Percentiles rank a stretch among this genome's conserved stretches.
Evolutionary conservation across 768 basidiomycete genomes (phyloP).

Genomic region (Auricularia auricula-judae): DNA sequence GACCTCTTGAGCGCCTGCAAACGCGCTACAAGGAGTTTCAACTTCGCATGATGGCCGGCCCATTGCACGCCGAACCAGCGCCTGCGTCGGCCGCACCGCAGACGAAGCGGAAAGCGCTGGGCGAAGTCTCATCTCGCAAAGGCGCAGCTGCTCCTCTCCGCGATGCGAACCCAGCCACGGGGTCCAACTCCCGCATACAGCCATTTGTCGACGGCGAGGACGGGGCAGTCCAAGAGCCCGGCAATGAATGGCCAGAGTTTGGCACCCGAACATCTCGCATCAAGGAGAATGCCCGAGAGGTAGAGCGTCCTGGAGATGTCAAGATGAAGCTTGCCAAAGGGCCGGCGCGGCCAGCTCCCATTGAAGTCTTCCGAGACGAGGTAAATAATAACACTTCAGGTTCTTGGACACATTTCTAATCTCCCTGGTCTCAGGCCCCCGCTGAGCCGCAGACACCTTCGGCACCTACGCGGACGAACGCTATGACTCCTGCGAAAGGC

Average conservation of each 20-base stretch:
- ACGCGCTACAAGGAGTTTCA: slow-evolving; percentile 73
- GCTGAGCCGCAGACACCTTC: slow-evolving; percentile 17
- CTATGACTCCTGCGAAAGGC: slow-evolving; percentile 48
- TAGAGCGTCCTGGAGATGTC: slow-evolving; percentile 55
- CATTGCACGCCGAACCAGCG: not conserved
- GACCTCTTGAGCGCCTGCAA: slow-evolving; percentile 78
- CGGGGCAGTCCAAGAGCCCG: slow-evolving; percentile 29
- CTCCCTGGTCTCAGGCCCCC: slow-evolving; percentile 11
- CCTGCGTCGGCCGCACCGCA: slow-evolving; percentile 16
- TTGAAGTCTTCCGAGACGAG: slow-evolving; percentile 67
- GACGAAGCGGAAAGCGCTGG: not conserved
- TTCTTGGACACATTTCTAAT: not conserved
- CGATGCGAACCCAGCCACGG: slow-evolving; percentile 12
- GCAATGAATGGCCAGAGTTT: slow-evolving; percentile 55
- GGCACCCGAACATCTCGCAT: slow-evolving; percentile 68
- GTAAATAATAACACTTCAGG: slow-evolving; percentile 26
- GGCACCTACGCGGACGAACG: slow-evolving; percentile 30
- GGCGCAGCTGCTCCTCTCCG: slow-evolving; percentile 11
- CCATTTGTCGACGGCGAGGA: slow-evolving; percentile 56
- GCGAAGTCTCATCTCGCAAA: slow-evolving; percentile 8
- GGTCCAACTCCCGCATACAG: slow-evolving; percentile 46
- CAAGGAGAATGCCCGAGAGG: slow-evolving; percentile 69
- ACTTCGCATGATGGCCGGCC: slow-evolving; percentile 33
- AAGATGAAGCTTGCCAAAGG: slow-evolving; percentile 53
- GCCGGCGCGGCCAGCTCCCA: slow-evolving; percentile 41